These are phyloP conservation scores for Martiniozyma abietophila DNA, from an alignment of 805 yeast genomes.

Conservation along the genomic window DNA sequence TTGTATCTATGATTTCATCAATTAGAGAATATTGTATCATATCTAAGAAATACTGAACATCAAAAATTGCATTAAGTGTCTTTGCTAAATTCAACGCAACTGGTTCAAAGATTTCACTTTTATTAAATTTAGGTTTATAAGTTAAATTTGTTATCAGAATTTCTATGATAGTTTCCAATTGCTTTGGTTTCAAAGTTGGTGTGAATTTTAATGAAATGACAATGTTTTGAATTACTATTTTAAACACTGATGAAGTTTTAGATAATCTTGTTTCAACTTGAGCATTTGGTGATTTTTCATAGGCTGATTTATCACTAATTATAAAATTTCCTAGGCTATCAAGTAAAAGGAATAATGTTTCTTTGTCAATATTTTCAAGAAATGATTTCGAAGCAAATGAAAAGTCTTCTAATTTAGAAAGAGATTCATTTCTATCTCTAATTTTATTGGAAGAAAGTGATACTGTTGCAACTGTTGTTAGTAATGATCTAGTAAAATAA, in stretches of 20 bases:
- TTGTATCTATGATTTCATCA: too few relatives aligned
- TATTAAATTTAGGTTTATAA: slow-evolving; percentile 6
- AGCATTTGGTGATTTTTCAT: slow-evolving; percentile 16
- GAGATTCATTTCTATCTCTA: slow-evolving; percentile 46
- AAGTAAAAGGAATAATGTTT: slow-evolving; percentile 11
- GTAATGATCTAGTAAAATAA: too few relatives aligned
- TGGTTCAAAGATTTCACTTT: slow-evolving; percentile 19
- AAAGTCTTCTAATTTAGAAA: slow-evolving; percentile 30
- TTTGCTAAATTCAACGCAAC: slow-evolving; percentile 23
- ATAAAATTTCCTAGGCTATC: slow-evolving; percentile 16
- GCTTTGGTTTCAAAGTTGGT: slow-evolving; percentile 18
- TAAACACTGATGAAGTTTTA: slow-evolving; percentile 17
- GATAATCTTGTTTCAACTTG: slow-evolving; percentile 19
- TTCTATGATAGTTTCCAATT: slow-evolving; percentile 18
- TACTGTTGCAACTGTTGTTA: slow-evolving; percentile 10
- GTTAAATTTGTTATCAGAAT: slow-evolving; percentile 15
- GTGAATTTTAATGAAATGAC: slow-evolving; percentile 11
- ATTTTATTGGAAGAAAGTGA: slow-evolving; percentile 40
- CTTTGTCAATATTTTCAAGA: slow-evolving; percentile 14
- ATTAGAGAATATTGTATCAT: slow-evolving; percentile 20
- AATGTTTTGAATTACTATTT: slow-evolving; percentile 12
- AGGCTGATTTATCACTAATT: slow-evolving; percentile 16
- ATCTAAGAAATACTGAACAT: slow-evolving; percentile 19
- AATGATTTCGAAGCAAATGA: slow-evolving; percentile 17
- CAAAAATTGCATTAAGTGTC: slow-evolving; percentile 20